phyloP scores from a whole-genome alignment of 352 stramenopile genomes.

The Phytophthora constricta region DNA sequence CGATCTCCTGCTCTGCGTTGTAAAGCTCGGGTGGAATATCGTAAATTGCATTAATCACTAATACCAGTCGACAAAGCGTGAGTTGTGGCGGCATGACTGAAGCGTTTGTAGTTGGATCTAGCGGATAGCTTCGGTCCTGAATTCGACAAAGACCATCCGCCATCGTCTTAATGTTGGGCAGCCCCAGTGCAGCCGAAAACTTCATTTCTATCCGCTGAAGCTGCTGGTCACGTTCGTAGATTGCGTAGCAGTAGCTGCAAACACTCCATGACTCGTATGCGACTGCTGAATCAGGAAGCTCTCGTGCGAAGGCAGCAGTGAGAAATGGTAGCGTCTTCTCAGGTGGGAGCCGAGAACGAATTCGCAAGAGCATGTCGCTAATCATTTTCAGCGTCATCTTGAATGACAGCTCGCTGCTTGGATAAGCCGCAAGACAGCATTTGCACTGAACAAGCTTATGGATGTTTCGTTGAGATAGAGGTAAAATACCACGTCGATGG shows the following conservation, averaged over 20 bases:
- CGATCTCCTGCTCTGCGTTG: constrained; percentile 60
- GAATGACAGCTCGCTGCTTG: constrained; percentile 78
- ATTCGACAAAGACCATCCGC: constrained; percentile 55
- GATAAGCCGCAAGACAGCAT: constrained; percentile 76
- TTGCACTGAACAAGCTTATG: constrained; percentile 83
- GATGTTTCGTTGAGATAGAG: constrained; percentile 64
- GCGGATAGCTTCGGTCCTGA: constrained; percentile 47
- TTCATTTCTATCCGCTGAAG: constrained; percentile 71
- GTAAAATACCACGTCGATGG: constrained; percentile 23
- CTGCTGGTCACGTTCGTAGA: constrained; percentile 86
- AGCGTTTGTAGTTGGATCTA: constrained; percentile 53
- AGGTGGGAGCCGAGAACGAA: constrained; percentile 57
- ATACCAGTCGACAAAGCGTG: constrained; percentile 77
- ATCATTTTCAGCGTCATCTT: constrained; percentile 92
- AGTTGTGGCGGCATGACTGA: constrained; percentile 65
- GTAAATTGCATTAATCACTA: constrained; percentile 85
- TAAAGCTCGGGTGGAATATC: constrained; percentile 81
- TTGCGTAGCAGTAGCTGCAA: constrained; percentile 84
- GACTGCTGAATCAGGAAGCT: constrained; percentile 57
- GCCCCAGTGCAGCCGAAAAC: constrained; percentile 59
- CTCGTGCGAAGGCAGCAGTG: constrained; percentile 44
- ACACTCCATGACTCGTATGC: constrained; percentile 88
- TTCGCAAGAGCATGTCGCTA: constrained; percentile 76
- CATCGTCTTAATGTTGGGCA: constrained; percentile 44
- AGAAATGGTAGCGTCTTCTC: constrained; percentile 66